Evolutionary conservation across 2,329 filamentous ascomycete genomes (phyloP), one percentile per base, ranked within the genome.

Genomic region (Talaromyces sp.): DNA sequence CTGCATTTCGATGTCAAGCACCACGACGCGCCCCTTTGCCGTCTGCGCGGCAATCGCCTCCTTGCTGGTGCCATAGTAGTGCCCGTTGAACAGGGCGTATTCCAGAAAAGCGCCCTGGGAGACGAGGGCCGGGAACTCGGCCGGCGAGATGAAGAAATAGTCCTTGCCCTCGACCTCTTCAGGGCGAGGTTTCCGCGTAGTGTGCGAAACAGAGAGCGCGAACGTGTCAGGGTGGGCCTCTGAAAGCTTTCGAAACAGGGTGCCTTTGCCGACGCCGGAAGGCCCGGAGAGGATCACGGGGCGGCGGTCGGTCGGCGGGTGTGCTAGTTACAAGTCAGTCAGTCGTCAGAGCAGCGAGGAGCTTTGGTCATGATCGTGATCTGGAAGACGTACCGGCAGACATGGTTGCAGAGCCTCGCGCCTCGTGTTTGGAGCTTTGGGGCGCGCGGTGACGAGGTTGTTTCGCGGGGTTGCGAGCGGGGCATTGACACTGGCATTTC

Each of bases 1-100:
- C 85, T 96, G 92, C 90, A 97, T 96, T 82, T 97, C 93, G 71
- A 97, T 97, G 74, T 97, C 93, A 66, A 97, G 79, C 52, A 97
- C 86, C 63, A 92, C 92, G 43, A 91, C 85, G 69, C 82, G 83
- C 53, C 87, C 88, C 77, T 87, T 85, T 62, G 85, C 83, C 2
- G 83, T 83, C 73, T 92, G 86, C 69, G 90, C 85, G 74, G 88
- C 83, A 64, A 96, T 90, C 29, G 90, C 91, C 75, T 83, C 81
- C 71, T 91, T 87, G 72, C 86, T 90, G 2, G 92, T 96, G 60
- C 92, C 92, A 77, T 97, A 97, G 70, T 85, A 80, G 77, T 96
- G 96, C 59, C 86, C 87, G 46, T 91, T 88, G 73, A 96, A 97
- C 72, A 88, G 80, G 58, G 92, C 92, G 79, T 56, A 85, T 81